These are phyloP conservation scores for Eucalyptus erythrocorys DNA, from an alignment of 345 rosid species.

Conservation along the genomic window DNA sequence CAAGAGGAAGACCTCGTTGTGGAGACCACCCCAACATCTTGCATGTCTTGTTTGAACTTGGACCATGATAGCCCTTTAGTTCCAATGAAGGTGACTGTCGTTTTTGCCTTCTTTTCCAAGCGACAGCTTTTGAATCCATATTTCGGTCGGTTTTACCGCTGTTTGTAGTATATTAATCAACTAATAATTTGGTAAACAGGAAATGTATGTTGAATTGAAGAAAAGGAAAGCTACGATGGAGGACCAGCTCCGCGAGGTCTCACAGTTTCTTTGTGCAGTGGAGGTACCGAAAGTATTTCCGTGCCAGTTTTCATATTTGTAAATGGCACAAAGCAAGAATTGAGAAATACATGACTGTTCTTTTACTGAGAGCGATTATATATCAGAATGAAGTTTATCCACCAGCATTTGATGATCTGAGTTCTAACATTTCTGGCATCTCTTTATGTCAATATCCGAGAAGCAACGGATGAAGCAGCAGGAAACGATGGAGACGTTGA, in stretches of 20 bases:
- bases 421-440: background rate
- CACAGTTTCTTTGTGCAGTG: background rate
- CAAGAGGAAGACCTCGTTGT: constrained; percentile 23
- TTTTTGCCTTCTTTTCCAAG: background rate
- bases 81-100: constrained; percentile 37
- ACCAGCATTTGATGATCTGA: background rate
- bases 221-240: constrained; percentile 48
- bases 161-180: background rate
- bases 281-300: background rate
- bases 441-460: background rate
- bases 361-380: background rate
- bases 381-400: background rate
- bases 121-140: background rate
- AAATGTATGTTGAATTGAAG: constrained; percentile 34
- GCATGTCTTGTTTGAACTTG: constrained; percentile 22
- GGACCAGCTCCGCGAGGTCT: constrained; percentile 28
- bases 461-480: constrained; percentile 4
- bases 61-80: constrained; percentile 19
- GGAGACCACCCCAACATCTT: constrained; percentile 23
- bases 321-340: background rate
- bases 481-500: constrained; percentile 40
- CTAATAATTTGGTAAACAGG: constrained; percentile 13
- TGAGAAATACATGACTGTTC: background rate
- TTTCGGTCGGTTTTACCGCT: background rate
- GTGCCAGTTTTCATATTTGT: background rate